Evolutionary conservation across 805 yeast genomes (phyloP).

Genomic region (Candida patagonica): DNA sequence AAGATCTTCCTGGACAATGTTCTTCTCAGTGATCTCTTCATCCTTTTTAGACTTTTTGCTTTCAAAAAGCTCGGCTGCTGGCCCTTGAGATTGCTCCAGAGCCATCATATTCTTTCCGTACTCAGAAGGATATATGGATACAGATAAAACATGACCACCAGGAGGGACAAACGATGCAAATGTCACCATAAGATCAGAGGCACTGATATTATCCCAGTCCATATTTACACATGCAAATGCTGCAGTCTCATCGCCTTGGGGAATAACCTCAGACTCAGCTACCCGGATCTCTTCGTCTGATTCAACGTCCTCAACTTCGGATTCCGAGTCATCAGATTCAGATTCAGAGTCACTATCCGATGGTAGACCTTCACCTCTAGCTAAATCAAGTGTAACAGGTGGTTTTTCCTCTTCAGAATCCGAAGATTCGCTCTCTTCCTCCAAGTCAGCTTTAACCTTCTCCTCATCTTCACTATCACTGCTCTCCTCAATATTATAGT

Average conservation of each 20-base stretch:
- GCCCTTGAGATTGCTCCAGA: constrained; percentile 84
- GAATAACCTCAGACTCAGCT: constrained; percentile 39
- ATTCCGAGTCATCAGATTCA: constrained; percentile 9
- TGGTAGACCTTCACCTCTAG: constrained; percentile 29
- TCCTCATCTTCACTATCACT: constrained; percentile 24
- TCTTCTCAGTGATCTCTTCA: constrained; percentile 49
- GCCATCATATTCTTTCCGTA: constrained; percentile 90
- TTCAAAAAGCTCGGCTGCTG: constrained; percentile 74
- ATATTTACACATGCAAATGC: constrained; percentile 86
- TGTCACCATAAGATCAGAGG: constrained; percentile 83
- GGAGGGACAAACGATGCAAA: constrained; percentile 77
- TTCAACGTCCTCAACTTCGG: constrained; percentile 11
- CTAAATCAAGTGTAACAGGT: constrained; percentile 21
- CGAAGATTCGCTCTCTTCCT: constrained; percentile 17
- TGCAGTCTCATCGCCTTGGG: constrained; percentile 75
- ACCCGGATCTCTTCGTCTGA: constrained; percentile 9
- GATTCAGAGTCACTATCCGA: constrained; percentile 12
- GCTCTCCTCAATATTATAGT: constrained; percentile 45
- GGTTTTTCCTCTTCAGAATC: constrained; percentile 17
- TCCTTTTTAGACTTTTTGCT: constrained; percentile 30
- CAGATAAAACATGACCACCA: constrained; percentile 58
- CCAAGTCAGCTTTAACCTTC: no score
- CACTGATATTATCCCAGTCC: constrained; percentile 94
- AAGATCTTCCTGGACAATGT: constrained; percentile 68
- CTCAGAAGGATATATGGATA: constrained; percentile 64